Percentiles rank a stretch among this genome's conserved stretches.
These are phyloP conservation scores for Strobilomyces dryophilus DNA, from an alignment of 768 basidiomycete species.

Conservation along the genomic window DNA sequence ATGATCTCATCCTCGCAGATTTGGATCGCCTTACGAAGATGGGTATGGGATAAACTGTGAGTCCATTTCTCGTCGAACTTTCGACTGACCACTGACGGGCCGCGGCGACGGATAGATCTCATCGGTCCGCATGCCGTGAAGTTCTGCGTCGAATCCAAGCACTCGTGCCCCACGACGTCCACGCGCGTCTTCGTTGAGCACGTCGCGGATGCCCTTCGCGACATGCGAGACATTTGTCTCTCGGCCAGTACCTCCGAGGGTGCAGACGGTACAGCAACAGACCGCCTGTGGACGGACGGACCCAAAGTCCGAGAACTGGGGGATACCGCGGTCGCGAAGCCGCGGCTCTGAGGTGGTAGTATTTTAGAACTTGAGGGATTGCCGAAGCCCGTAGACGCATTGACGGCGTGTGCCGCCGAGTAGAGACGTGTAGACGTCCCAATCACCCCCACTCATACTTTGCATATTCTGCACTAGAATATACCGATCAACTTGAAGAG, in stretches of 20 bases:
- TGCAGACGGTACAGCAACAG: neutral
- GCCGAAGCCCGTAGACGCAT: neutral
- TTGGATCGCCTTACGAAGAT: slow-evolving; percentile 76
- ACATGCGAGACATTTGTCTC: slow-evolving; percentile 61
- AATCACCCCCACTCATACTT: neutral
- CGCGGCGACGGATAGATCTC: slow-evolving; percentile 51
- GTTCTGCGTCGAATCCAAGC: slow-evolving; percentile 92
- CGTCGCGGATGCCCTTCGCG: slow-evolving; percentile 56
- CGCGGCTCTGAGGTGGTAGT: slow-evolving; percentile 14
- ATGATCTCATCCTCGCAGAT: slow-evolving; percentile 37
- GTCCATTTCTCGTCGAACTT: slow-evolving; percentile 17
- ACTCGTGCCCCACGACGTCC: slow-evolving; percentile 63
- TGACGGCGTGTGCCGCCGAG: neutral
- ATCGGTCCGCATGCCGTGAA: slow-evolving; percentile 75
- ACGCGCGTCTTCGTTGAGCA: slow-evolving; percentile 63
- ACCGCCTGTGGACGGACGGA: neutral
- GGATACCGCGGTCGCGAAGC: slow-evolving; percentile 7
- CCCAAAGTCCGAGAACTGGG: neutral
- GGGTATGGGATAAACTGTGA: slow-evolving; percentile 94
- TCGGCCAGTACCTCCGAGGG: neutral
- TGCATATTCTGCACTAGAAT: neutral
- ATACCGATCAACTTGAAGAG: neutral
- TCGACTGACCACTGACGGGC: neutral
- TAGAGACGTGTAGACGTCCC: too few relatives aligned
- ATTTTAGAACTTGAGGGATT: neutral